Evolutionary conservation across 1,284 basidiomycete genomes (phyloP), one percentile per base, ranked within the genome.

Genomic region (Neolentinus lepideus): DNA sequence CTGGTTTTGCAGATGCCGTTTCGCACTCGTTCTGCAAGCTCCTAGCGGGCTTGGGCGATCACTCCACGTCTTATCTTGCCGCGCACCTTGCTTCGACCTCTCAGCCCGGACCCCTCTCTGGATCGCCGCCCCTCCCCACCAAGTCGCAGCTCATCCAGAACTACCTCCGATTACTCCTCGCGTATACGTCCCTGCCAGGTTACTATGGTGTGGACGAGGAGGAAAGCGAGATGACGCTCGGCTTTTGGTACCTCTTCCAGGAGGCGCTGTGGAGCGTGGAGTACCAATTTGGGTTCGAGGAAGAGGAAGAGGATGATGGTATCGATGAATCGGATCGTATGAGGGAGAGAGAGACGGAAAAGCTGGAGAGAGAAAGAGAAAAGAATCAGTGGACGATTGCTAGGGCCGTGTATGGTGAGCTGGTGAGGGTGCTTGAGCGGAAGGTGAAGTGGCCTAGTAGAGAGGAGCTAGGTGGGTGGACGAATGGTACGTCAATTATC

Each of bases 211-310:
- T 82, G 0, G 91, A 94, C 54, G 92, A 94, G 65, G 86, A 90
- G 54, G 84, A 90, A 64, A 92, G 88, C 63, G 91, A 94, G 73
- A 81, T 90, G 75, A 90, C 88, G 1, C 77, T 94, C 1, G 83
- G 83, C 0, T 93, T 94, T 62, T 96, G 93, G 86, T 93, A 92
- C 59, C 73, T 91, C 25, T 81, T 94, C 57, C 93, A 95, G 68
- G 93, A 96, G 67, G 83, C 90, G 1, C 70, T 96, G 31, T 92
- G 91, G 86, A 84, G 78, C 52, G 80, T 81, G 10, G 85, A 91
- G 59, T 83, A 78, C 16, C 71, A 74, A 29, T 66, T 69, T 56
- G 80, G 83, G 55, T 70, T 73, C 2, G 74, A 71, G 22, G 74
- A 74, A 3, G 75, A 69, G 3, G 75, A 74, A 19, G 66, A 69